Evolutionary conservation across 2,329 filamentous ascomycete genomes (phyloP).

Genomic region (Madurella fahalii): DNA sequence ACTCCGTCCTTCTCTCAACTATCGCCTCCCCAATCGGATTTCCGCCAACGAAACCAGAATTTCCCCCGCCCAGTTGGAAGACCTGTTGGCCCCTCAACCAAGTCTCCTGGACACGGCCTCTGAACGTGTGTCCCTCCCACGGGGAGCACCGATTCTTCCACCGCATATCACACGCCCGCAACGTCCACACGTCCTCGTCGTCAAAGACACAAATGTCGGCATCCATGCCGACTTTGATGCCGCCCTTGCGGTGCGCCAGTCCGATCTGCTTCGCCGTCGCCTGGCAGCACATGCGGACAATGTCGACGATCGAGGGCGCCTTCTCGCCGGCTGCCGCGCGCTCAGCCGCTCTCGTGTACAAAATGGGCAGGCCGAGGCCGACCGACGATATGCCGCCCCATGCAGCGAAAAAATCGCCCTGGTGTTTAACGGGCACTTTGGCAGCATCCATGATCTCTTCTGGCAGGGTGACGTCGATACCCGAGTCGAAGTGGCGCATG

Average conservation of each 20-base stretch:
- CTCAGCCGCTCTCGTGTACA: slow-evolving; percentile 71
- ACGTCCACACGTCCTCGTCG: slow-evolving; percentile 71
- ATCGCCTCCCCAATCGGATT: slow-evolving; percentile 53
- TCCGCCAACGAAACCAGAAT: slow-evolving; percentile 48
- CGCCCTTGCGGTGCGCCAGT: slow-evolving; percentile 75
- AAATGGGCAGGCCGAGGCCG: slow-evolving; percentile 84
- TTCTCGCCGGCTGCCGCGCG: slow-evolving; percentile 47
- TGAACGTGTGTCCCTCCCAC: slow-evolving; percentile 77
- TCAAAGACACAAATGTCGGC: slow-evolving; percentile 93
- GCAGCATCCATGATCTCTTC: slow-evolving; percentile 28
- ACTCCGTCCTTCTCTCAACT: slow-evolving; percentile 53
- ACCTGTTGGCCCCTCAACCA: slow-evolving; percentile 75
- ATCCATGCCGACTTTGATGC: slow-evolving; percentile 74
- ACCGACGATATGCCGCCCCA: slow-evolving; percentile 97
- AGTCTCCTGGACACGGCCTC: slow-evolving; percentile 76
- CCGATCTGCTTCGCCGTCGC: slow-evolving; percentile 90
- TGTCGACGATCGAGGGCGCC: slow-evolving; percentile 61
- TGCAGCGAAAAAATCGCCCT: slow-evolving; percentile 88
- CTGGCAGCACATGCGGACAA: slow-evolving; percentile 78
- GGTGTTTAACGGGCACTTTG: slow-evolving; percentile 30
- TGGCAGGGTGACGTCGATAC: slow-evolving; percentile 45
- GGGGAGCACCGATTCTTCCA: slow-evolving; percentile 92
- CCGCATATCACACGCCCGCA: slow-evolving; percentile 75
- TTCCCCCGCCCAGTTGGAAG: slow-evolving; percentile 60
- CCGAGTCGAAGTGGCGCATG: slow-evolving; percentile 50